Conservation (phyloP, 495 filamentous ascomycete species). For the Penicillium lagena region DNA sequence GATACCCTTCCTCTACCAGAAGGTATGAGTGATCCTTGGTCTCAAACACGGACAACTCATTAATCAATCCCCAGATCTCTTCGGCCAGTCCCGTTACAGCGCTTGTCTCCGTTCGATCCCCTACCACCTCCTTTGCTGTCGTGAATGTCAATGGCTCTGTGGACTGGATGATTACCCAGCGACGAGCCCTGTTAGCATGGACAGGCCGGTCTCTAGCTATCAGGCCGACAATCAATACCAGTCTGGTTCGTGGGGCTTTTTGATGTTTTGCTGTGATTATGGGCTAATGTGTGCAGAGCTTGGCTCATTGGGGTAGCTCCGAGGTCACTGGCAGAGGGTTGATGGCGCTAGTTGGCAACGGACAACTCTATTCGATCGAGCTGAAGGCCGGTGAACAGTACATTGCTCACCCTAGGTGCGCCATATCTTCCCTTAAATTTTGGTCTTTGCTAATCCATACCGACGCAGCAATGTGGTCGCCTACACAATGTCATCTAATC, state of each 20-base stretch:
- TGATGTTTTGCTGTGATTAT: neutral
- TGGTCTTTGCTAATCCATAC: conserved; percentile 9
- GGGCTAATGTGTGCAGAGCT: conserved; percentile 51
- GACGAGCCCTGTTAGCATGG: conserved; percentile 86
- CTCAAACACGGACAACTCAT: neutral
- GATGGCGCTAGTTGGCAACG: conserved; percentile 73
- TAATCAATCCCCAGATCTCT: conserved; percentile 47
- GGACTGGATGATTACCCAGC: conserved; percentile 90
- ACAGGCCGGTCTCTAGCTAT: conserved; percentile 81
- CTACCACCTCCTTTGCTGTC: conserved; percentile 75
- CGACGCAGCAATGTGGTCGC: conserved; percentile 71
- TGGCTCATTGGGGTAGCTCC: conserved; percentile 89
- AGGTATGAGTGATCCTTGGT: conserved; percentile 23
- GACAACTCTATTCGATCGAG: conserved; percentile 78
- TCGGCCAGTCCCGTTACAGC: conserved; percentile 81
- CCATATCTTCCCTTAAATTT: neutral
- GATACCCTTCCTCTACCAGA: conserved; percentile 92
- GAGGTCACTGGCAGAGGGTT: conserved; percentile 81
- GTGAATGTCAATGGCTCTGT: conserved; percentile 88
- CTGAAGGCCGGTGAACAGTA: conserved; percentile 78
- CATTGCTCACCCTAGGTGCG: conserved; percentile 70
- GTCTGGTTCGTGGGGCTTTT: conserved; percentile 45
- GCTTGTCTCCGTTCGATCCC: conserved; percentile 78
- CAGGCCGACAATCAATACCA: conserved; percentile 64
- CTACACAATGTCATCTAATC: conserved; percentile 67